These are phyloP conservation scores for Cercospora zeina DNA, from an alignment of 2,329 filamentous ascomycete species.

Conservation along the genomic window DNA sequence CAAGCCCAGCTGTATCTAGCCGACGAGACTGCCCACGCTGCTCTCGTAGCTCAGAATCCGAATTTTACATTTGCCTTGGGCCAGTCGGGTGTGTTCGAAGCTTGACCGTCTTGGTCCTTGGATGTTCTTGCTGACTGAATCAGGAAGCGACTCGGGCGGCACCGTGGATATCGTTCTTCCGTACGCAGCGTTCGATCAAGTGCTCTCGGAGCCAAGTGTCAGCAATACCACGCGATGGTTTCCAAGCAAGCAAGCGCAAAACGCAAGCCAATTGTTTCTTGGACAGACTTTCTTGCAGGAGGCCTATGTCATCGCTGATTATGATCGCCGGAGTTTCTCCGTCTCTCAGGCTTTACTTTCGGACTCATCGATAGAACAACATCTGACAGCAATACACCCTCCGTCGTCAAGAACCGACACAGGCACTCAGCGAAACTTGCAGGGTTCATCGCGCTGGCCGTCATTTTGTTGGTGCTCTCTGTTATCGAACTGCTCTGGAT, in stretches of 20 bases:
- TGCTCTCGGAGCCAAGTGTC: conserved; percentile 33
- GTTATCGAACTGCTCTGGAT: not conserved
- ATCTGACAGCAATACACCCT: not conserved
- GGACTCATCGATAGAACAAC: not conserved
- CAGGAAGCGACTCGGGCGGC: not conserved
- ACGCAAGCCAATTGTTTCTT: conserved; percentile 32
- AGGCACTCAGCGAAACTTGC: not conserved
- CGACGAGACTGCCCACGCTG: conserved; percentile 41
- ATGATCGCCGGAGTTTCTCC: conserved; percentile 32
- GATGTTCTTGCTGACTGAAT: not conserved
- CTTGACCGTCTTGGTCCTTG: not conserved
- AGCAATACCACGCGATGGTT: conserved; percentile 36
- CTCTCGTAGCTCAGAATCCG: conserved; percentile 39
- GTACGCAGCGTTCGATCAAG: conserved; percentile 44
- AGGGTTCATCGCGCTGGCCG: not conserved
- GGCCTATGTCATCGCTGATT: conserved; percentile 37
- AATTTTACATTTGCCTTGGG: conserved; percentile 41
- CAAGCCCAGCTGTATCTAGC: conserved; percentile 44
- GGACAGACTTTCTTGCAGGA: conserved; percentile 35
- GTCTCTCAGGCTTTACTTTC: conserved; percentile 30
- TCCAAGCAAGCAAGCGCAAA: conserved; percentile 29
- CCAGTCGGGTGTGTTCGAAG: not conserved
- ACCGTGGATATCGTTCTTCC: conserved; percentile 41
- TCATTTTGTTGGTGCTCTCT: not conserved
- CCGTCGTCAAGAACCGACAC: not conserved